phyloP scores from a whole-genome alignment of 306 rosid genomes.

The Vicia sativa region DNA sequence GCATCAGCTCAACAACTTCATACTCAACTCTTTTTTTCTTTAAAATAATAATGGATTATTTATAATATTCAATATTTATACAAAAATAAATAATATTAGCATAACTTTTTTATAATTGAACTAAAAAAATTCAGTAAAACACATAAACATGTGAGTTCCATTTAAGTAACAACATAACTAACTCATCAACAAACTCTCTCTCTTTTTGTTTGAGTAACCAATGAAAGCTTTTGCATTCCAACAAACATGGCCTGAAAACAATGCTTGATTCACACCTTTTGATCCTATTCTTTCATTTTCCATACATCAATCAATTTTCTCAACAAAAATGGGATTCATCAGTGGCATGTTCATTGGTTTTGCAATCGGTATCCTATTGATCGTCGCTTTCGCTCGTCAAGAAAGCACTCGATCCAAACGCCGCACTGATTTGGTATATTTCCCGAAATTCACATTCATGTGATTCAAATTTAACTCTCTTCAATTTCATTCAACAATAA shows the following conservation, averaged over 20 bases:
- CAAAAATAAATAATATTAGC: too few relatives aligned
- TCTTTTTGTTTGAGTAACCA: too few relatives aligned
- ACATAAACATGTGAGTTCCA: slow-evolving; percentile 1
- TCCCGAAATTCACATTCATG: neutral
- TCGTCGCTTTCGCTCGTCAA: slow-evolving; percentile 65
- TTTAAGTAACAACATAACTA: slow-evolving; percentile 28
- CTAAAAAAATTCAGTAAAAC: slow-evolving; percentile 29
- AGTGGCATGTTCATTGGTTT: slow-evolving; percentile 66
- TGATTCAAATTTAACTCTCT: slow-evolving; percentile 8
- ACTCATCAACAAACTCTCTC: slow-evolving; percentile 25
- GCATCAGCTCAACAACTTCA: too few relatives aligned
- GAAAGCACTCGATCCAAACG: slow-evolving; percentile 61
- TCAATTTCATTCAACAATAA: neutral
- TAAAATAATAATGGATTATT: too few relatives aligned
- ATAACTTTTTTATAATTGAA: neutral
- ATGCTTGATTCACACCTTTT: slow-evolving; percentile 27
- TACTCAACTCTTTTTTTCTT: too few relatives aligned
- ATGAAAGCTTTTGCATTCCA: slow-evolving; percentile 33
- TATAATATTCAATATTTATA: too few relatives aligned
- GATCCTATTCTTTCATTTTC: slow-evolving; percentile 26
- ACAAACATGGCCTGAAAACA: slow-evolving; percentile 32
- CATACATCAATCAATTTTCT: neutral
- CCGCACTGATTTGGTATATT: slow-evolving; percentile 71
- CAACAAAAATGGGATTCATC: slow-evolving; percentile 61
- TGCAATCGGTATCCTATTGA: slow-evolving; percentile 60